phyloP scores from a whole-genome alignment of 129 eudicot species.

The Flaveria linearis region DNA sequence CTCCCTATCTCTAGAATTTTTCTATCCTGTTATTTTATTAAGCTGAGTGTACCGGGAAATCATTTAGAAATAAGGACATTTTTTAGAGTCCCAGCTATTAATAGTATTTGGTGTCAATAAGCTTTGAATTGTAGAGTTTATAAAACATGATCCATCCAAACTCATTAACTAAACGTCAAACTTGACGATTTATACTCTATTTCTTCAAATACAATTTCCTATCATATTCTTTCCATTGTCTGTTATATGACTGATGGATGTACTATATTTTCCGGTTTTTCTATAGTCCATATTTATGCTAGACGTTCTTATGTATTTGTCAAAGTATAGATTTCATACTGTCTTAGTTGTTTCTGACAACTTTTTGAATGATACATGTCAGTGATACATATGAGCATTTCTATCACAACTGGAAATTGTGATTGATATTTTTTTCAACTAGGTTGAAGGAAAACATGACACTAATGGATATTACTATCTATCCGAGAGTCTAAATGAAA shows the following conservation, averaged over 20 bases:
- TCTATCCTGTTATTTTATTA: neutral
- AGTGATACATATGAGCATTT: neutral
- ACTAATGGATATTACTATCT: constrained; percentile 65
- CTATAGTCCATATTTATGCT: constrained; percentile 3
- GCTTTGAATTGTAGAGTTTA: neutral
- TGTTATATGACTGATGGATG: neutral
- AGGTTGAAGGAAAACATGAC: constrained; percentile 83
- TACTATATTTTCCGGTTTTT: neutral
- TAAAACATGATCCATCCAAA: neutral
- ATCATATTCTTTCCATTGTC: neutral
- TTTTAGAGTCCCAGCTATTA: constrained; percentile 9
- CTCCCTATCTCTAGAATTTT: constrained; percentile 7
- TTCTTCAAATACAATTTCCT: neutral
- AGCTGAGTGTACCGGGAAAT: constrained; percentile 8
- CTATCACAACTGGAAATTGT: neutral
- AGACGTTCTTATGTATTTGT: neutral
- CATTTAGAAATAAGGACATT: constrained; percentile 7
- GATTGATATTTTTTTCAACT: constrained; percentile 27
- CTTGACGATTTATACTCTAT: neutral
- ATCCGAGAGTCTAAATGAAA: constrained; percentile 80
- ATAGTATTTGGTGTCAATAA: constrained; percentile 5
- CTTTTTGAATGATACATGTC: constrained; percentile 1
- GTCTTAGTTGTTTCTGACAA: neutral
- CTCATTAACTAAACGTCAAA: neutral
- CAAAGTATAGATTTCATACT: neutral